These are phyloP conservation scores for Hymenochaete sp. DNA, from an alignment of 1,284 basidiomycete species.

Conservation along the genomic window DNA sequence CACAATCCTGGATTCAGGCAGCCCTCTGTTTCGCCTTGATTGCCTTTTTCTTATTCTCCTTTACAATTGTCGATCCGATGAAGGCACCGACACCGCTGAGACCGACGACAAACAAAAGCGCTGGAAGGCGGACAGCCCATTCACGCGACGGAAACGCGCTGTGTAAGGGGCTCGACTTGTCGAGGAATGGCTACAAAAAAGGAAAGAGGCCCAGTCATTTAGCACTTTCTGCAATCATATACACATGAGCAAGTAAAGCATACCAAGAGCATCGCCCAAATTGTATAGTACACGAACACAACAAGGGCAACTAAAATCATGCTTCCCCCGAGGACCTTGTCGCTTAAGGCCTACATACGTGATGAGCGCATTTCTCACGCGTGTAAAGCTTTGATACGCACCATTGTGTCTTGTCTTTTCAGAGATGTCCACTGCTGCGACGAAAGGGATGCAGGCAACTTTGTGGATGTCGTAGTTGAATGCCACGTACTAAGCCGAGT, in stretches of 20 bases:
- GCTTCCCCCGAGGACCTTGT: slow-evolving; percentile 69
- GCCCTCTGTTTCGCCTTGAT: slow-evolving; percentile 46
- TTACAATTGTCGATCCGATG: slow-evolving; percentile 65
- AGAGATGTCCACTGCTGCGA: too few relatives aligned
- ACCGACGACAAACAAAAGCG: slow-evolving; percentile 73
- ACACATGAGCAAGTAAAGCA: slow-evolving; percentile 24
- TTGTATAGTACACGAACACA: slow-evolving; percentile 85
- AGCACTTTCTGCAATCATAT: slow-evolving; percentile 4
- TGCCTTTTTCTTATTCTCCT: slow-evolving; percentile 64
- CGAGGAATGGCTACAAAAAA: slow-evolving; percentile 71
- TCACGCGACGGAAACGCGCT: slow-evolving; percentile 76
- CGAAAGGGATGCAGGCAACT: too few relatives aligned
- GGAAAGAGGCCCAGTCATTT: not conserved
- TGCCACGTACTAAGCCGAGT: too few relatives aligned
- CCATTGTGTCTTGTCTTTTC: slow-evolving; percentile 6
- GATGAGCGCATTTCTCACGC: not conserved
- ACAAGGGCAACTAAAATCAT: slow-evolving; percentile 74
- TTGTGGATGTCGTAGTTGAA: not conserved
- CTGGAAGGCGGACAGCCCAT: slow-evolving; percentile 85
- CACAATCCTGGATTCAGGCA: too few relatives aligned
- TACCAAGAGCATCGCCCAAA: slow-evolving; percentile 84
- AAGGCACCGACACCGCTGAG: slow-evolving; percentile 72
- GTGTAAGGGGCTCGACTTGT: slow-evolving; percentile 64
- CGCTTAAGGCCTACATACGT: slow-evolving; percentile 58
- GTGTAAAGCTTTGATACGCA: not conserved